Percentiles rank a stretch among this genome's conserved stretches.
Evolutionary conservation across 306 rosid species (phyloP).

Genomic region (Inga oerstediana): DNA sequence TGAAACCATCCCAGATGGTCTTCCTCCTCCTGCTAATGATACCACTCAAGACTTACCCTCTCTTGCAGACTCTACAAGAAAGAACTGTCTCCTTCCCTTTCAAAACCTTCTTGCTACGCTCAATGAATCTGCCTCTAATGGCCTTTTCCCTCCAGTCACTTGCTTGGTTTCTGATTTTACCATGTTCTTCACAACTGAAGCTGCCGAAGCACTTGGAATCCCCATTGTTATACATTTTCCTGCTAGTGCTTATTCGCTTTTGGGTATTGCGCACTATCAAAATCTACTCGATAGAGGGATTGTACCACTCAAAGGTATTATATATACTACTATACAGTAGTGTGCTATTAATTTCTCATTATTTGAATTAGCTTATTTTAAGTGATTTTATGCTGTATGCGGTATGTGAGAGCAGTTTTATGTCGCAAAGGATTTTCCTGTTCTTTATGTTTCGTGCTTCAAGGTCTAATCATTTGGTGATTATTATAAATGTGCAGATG

Average conservation of each 20-base stretch:
- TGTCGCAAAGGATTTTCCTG: too few relatives aligned
- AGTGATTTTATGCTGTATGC: too few relatives aligned
- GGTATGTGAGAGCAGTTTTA: too few relatives aligned
- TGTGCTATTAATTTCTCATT: too few relatives aligned
- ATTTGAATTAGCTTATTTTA: too few relatives aligned
- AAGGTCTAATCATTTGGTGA: too few relatives aligned
- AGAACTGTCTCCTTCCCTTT: constrained; percentile 2
- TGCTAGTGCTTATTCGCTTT: not conserved
- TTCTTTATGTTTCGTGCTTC: too few relatives aligned
- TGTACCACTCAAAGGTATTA: not conserved
- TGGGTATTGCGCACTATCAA: not conserved
- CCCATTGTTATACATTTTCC: not conserved
- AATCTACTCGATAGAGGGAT: not conserved
- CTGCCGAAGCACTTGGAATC: not conserved
- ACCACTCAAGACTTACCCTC: constrained; percentile 16
- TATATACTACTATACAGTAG: not conserved
- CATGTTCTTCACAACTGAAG: not conserved
- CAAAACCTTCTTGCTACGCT: constrained; percentile 3
- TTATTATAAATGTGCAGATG: not conserved
- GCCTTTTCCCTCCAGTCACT: not conserved
- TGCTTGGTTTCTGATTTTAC: constrained; percentile 3
- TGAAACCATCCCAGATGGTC: constrained; percentile 4
- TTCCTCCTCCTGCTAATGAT: not conserved
- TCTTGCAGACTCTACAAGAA: not conserved
- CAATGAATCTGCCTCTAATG: constrained; percentile 2